These are phyloP conservation scores for Leishmania tarentolae DNA, from an alignment of 208 protist genomes.

Conservation along the genomic window DNA sequence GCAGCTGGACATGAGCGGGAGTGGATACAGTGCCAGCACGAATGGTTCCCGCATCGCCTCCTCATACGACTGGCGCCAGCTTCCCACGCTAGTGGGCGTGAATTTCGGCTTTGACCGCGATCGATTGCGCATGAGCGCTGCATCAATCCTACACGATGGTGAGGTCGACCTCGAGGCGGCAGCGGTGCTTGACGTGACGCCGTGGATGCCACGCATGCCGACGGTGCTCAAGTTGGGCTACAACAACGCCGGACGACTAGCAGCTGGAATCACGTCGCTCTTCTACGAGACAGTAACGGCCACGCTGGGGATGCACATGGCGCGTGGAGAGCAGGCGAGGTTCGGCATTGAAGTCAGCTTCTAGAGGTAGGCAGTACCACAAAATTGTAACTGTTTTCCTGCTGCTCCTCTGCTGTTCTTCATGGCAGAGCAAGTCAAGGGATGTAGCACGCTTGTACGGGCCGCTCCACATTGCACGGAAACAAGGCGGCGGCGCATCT, in stretches of 20 bases:
- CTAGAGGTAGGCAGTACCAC: constrained; percentile 19
- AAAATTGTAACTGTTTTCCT: background rate
- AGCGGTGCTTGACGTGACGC: constrained; percentile 55
- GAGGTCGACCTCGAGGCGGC: constrained; percentile 66
- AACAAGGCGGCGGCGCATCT: background rate
- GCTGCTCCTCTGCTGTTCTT: no score
- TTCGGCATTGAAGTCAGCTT: constrained; percentile 77
- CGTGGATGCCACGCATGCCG: constrained; percentile 55
- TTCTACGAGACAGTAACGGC: constrained; percentile 55
- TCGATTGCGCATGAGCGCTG: constrained; percentile 65
- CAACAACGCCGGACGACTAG: constrained; percentile 65
- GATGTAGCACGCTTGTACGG: background rate
- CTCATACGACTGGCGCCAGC: constrained; percentile 52
- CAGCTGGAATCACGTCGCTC: constrained; percentile 63
- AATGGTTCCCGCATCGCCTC: constrained; percentile 11
- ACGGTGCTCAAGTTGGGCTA: constrained; percentile 69
- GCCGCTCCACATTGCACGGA: background rate
- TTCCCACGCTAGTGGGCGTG: constrained; percentile 64
- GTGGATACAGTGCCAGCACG: constrained; percentile 11
- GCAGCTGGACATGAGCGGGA: constrained; percentile 10
- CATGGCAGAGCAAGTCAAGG: background rate
- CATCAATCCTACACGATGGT: constrained; percentile 74
- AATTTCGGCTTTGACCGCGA: constrained; percentile 50
- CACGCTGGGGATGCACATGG: constrained; percentile 66
- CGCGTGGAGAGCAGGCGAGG: constrained; percentile 44